Evolutionary conservation across 176 grass and related monocot genomes (phyloP), one percentile per base, ranked within the genome.

Genomic region (Chrysopogon serrulatus): DNA sequence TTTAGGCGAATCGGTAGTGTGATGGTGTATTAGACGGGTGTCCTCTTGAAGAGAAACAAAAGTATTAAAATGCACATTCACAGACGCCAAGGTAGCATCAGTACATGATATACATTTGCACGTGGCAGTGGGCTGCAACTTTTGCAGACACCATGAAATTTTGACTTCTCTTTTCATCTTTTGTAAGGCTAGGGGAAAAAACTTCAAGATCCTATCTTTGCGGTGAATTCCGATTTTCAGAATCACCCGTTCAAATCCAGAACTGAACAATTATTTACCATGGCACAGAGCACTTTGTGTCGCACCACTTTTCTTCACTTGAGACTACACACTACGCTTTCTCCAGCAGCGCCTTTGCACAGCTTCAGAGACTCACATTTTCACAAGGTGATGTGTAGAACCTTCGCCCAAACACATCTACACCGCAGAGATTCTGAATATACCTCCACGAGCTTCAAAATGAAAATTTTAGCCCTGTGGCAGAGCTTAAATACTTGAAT

Each of bases 261-360:
- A 90, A 48, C 40, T 84, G 33, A 87, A 90, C 84, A 90, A 83
- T 87, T 90, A 90, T 90, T 90, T 90, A 90, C 89, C 75, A 87
- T 87, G 89, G 68, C 80, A 81, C 88, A 84, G 40, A 63, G 33
- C 89, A 90, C 84, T 90, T 87, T 5, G 89, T 90, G 89, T 49
- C 65, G 84, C 24, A 5, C 74, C 89, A 87, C 68, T 90, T 84
- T 85, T 61, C 79, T 86, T 90, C 74, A 79, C 68, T 51, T 74
- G 57, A 66, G 60, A 87, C 84, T 87, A 90, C 75, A 86, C n/a
- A 33, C 84, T 90, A 83, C 9, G 0, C 68, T 83, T 75, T 84
- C 89, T 87, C 81, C 75, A 68, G 84, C 84, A 51, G 41, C 59
- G 31, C 84, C 75, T 90, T 83, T 28, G 89, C 80, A 31, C 89